Evolutionary conservation across 192 early-diverging fungal species (phyloP).

Genomic region (Coemansia sp.): DNA sequence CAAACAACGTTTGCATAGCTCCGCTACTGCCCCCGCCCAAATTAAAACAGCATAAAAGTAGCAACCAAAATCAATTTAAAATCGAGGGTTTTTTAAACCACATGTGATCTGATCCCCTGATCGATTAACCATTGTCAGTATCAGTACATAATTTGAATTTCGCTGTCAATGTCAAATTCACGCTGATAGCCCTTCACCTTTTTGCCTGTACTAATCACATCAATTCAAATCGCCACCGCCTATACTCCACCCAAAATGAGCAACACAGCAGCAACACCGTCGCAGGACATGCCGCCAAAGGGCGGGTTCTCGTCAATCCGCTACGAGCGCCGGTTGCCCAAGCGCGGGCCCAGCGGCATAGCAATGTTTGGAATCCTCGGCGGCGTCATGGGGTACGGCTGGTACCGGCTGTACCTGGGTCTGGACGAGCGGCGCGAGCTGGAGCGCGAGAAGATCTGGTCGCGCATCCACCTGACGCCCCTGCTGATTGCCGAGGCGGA

Average conservation of each 20-base stretch:
- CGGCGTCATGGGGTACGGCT: slow-evolving; percentile 78
- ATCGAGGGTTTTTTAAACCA: too few species aligned
- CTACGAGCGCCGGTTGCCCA: slow-evolving; percentile 87
- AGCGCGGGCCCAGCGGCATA: slow-evolving; percentile 85
- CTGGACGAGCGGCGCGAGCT: slow-evolving; percentile 66
- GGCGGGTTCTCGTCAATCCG: slow-evolving; percentile 74
- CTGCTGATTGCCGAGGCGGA: slow-evolving; percentile 92
- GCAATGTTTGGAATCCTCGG: slow-evolving; percentile 74
- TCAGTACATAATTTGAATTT: too few species aligned
- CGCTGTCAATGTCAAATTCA: too few species aligned
- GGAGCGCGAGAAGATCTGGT: slow-evolving; percentile 90
- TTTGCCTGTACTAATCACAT: slow-evolving; percentile 3
- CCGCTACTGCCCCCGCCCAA: too few species aligned
- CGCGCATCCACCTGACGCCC: slow-evolving; percentile 87
- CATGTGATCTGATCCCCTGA: too few species aligned
- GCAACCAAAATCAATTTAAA: too few species aligned
- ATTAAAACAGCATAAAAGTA: too few species aligned
- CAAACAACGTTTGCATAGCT: too few species aligned
- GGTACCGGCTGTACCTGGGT: slow-evolving; percentile 57
- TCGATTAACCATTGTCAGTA: too few species aligned
- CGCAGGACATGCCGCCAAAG: slow-evolving; percentile 49
- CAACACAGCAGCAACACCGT: slow-evolving; percentile 9
- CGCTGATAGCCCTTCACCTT: neutral
- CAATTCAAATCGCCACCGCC: neutral
- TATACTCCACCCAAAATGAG: slow-evolving; percentile 17